Evolutionary conservation across 768 basidiomycete species (phyloP).

Genomic region (Mrakia hoshinonis): DNA sequence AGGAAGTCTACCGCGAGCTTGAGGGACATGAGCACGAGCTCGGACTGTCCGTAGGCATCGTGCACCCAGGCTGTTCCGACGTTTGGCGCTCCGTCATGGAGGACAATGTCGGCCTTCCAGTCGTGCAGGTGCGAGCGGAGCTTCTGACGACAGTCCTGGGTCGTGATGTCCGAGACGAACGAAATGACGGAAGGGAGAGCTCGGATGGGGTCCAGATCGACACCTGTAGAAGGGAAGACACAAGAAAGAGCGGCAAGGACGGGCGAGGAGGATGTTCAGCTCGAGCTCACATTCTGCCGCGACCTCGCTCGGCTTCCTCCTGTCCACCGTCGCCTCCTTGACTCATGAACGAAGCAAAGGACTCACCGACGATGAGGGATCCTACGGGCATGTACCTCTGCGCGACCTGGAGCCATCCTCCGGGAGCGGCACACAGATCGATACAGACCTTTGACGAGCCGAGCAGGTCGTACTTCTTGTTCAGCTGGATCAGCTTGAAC

Average conservation of each 20-base stretch:
- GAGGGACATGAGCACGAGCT: constrained; percentile 88
- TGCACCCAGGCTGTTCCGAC: constrained; percentile 99
- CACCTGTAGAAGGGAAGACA: constrained; percentile 49
- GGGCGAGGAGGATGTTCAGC: not conserved
- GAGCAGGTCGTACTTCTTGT: constrained; percentile 92
- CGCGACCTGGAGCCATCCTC: constrained; percentile 98
- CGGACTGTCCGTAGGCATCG: constrained; percentile 93
- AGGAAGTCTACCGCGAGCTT: constrained; percentile 95
- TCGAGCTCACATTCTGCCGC: not conserved
- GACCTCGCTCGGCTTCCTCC: not conserved
- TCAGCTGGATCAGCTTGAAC: constrained; percentile 89
- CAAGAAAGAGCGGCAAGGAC: not conserved
- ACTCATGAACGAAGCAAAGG: not conserved
- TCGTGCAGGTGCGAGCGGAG: constrained; percentile 85
- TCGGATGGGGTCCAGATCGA: constrained; percentile 92
- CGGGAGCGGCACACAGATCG: constrained; percentile 96
- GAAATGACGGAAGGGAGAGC: constrained; percentile 88
- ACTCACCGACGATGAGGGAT: constrained; percentile 73
- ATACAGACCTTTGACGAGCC: constrained; percentile 77
- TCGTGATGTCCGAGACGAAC: constrained; percentile 91
- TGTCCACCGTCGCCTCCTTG: not conserved
- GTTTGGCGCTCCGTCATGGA: constrained; percentile 98
- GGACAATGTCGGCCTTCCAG: constrained; percentile 97
- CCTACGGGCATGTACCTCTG: constrained; percentile 94
- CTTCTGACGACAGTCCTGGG: constrained; percentile 73